Percentiles rank a stretch among this genome's conserved stretches.
Conservation (phyloP, 306 rosid species). For the Gillenia trifoliata region DNA sequence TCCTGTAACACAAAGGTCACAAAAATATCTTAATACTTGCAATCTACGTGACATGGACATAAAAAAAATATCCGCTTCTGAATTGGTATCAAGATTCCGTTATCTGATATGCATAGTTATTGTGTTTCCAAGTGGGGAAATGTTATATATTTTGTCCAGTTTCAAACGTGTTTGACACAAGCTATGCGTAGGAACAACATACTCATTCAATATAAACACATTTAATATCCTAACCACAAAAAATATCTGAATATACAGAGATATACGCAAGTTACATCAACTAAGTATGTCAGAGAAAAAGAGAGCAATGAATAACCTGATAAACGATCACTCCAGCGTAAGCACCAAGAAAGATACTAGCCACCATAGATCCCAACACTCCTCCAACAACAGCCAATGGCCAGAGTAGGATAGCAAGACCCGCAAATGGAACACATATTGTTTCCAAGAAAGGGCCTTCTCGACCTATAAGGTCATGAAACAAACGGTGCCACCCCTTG, state of each 20-base stretch:
- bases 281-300: neutral
- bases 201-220: no score
- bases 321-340: slow-evolving; percentile 78
- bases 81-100: no score
- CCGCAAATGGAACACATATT: slow-evolving; percentile 95
- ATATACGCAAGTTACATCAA: neutral
- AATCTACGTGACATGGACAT: neutral
- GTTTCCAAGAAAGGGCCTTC: slow-evolving; percentile 99
- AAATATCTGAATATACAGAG: neutral
- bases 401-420: slow-evolving; percentile 93
- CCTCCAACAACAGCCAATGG: slow-evolving; percentile 91
- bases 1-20: slow-evolving; percentile 58
- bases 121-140: no score
- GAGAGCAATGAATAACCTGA: slow-evolving; percentile 47
- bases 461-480: slow-evolving; percentile 95
- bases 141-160: no score
- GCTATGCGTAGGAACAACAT: no score
- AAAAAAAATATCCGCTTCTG: no score
- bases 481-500: slow-evolving; percentile 92
- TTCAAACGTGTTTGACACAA: no score
- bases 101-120: no score
- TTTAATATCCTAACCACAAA: no score
- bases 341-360: slow-evolving; percentile 77
- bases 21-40: slow-evolving; percentile 10
- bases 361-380: slow-evolving; percentile 55